phyloP scores from a whole-genome alignment of 2,329 filamentous ascomycete genomes.

The Cladosporium sp. region DNA sequence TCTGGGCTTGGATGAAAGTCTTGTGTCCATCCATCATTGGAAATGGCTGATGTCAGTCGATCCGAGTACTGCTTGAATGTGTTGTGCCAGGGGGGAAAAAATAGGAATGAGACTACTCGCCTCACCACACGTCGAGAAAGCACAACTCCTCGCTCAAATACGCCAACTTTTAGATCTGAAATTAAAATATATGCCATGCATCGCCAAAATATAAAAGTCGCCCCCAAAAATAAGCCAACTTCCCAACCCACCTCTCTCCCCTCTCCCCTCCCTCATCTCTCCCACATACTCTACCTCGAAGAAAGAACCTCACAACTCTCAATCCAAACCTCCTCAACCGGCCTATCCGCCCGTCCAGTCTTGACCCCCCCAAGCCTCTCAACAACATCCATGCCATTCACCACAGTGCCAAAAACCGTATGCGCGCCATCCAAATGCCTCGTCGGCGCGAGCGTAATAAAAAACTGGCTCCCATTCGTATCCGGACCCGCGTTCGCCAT shows the following conservation, averaged over 20 bases:
- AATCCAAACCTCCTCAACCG: conserved; percentile 62
- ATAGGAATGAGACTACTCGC: too few relatives aligned
- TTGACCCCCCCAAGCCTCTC: conserved; percentile 65
- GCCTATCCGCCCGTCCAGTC: conserved; percentile 73
- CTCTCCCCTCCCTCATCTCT: not conserved
- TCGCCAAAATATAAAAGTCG: not conserved
- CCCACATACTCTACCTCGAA: not conserved
- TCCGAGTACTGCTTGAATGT: too few relatives aligned
- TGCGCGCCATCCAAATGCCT: conserved; percentile 94
- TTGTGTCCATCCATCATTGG: too few relatives aligned
- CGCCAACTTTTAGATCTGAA: too few relatives aligned
- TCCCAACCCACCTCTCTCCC: not conserved
- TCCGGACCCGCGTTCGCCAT: conserved; percentile 97
- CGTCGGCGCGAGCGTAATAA: conserved; percentile 88
- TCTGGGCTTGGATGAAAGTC: too few relatives aligned
- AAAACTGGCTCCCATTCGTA: conserved; percentile 97
- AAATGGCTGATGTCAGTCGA: too few relatives aligned
- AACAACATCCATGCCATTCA: conserved; percentile 83
- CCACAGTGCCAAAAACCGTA: conserved; percentile 92
- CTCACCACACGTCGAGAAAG: too few relatives aligned
- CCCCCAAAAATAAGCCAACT: not conserved
- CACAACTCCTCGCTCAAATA: too few relatives aligned
- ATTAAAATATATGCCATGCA: too few relatives aligned
- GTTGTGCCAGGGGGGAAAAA: too few relatives aligned
- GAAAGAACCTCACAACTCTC: conserved; percentile 38